Conservation (phyloP, 2,329 filamentous ascomycete genomes). For the Exophiala bonariae region DNA sequence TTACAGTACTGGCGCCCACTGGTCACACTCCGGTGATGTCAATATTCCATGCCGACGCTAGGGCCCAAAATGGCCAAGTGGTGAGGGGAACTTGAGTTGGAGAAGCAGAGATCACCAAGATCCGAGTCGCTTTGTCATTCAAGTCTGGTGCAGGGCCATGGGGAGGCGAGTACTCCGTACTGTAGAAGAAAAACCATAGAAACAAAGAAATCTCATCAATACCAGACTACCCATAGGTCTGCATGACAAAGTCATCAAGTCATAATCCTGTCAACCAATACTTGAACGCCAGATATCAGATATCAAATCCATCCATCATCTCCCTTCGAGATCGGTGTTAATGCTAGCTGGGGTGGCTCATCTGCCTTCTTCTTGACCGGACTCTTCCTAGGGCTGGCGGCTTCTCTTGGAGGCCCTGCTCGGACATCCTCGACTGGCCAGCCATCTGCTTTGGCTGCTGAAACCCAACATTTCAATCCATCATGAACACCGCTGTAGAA, state of each 20-base stretch:
- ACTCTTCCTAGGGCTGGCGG: slow-evolving; percentile 45
- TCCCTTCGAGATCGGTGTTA: slow-evolving; percentile 24
- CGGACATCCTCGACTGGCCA: slow-evolving; percentile 84
- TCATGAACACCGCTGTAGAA: slow-evolving; percentile 93
- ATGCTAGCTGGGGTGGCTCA: slow-evolving; percentile 59
- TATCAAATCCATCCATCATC: slow-evolving; percentile 26
- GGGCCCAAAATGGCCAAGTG: too few species aligned
- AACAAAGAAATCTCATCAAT: neutral
- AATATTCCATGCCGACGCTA: too few species aligned
- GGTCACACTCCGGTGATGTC: too few species aligned
- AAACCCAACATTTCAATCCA: slow-evolving; percentile 84
- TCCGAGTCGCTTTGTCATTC: too few species aligned
- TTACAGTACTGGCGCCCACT: too few species aligned
- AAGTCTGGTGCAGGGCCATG: too few species aligned
- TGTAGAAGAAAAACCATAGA: neutral
- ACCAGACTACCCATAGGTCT: too few species aligned
- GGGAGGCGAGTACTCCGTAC: too few species aligned
- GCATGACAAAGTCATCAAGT: slow-evolving; percentile 8
- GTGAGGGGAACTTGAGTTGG: too few species aligned
- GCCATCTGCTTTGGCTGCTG: slow-evolving; percentile 79
- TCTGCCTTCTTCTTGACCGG: slow-evolving; percentile 51
- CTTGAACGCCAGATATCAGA: too few species aligned
- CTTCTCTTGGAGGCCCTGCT: slow-evolving; percentile 45
- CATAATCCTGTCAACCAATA: neutral
- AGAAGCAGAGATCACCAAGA: too few species aligned